Conservation (phyloP, 495 filamentous ascomycete species). For the Paragyromitra xinjiangensis region DNA sequence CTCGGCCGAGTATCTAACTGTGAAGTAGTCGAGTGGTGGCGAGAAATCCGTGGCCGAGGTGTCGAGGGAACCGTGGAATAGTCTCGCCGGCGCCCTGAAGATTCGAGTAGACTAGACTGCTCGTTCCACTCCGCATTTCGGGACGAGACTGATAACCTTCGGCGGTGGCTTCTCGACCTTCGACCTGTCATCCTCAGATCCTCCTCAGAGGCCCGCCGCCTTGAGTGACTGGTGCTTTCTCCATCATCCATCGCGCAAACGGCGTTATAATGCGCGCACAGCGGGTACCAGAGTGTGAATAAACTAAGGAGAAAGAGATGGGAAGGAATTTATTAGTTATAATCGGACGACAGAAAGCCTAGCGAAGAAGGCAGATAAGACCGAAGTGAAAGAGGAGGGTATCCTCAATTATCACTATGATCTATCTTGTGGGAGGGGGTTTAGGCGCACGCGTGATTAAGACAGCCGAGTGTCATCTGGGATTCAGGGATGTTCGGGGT, state of each 20-base stretch:
- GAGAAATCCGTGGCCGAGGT: constrained; percentile 55
- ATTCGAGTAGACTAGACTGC: constrained; percentile 51
- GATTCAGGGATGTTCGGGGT: constrained; percentile 26
- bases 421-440: constrained; percentile 43
- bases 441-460: constrained; percentile 50
- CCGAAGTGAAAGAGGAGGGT: constrained; percentile 31
- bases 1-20: constrained; percentile 39
- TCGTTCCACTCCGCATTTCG: constrained; percentile 52
- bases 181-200: constrained; percentile 34
- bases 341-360: constrained; percentile 1
- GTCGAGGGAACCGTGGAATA: constrained; percentile 54
- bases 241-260: constrained; percentile 33
- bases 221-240: constrained; percentile 35
- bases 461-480: constrained; percentile 38
- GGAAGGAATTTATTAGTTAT: constrained; percentile 3
- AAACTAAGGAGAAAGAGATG: not conserved
- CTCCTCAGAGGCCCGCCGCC: constrained; percentile 46
- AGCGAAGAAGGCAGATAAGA: constrained; percentile 36
- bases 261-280: constrained; percentile 1
- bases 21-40: constrained; percentile 49
- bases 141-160: constrained; percentile 51
- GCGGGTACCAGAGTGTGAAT: constrained; percentile 16
- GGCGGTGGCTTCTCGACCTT: constrained; percentile 50
- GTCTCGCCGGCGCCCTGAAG: constrained; percentile 41
- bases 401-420: constrained; percentile 10